Base-by-base conservation (phyloP, 805 yeast species). In the Alloascoidea africana region DNA sequence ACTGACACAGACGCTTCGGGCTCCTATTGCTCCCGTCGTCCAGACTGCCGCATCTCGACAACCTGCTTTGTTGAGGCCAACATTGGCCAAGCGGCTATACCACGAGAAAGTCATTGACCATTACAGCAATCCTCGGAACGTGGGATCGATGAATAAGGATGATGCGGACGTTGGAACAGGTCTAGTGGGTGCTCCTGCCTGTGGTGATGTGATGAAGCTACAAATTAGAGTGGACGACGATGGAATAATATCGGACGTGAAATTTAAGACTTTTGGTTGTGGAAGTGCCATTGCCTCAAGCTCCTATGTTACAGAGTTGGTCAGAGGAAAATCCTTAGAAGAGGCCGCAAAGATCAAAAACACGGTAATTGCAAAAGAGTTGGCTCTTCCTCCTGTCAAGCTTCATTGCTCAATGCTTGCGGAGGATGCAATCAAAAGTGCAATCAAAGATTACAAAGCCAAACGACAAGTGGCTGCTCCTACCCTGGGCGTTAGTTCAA, bases 361-460 rank as follows among this genome's bases (percentile, higher is more conserved):
- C 63, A 84, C 96, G 4, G 78, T 78, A 42, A 91, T 91, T 49
- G 98, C 98, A 36, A 81, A 82, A 59, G 98, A 91, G 59, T 69
- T 91, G 51, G 76, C 89, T 41, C 69, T 91, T 50, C 98, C 98
- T 15, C 98, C 98, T 1, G 97, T 91, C 40, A 91, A 91, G 59
- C 69, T 91, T 50, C 98, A 91, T 58, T 91, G 98, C 59, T 85
- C 96, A n/a, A 91, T 91, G 98, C 69, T 91, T 52, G 98, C 98
- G n/a, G 98, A 91, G 60, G 98, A 91, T 53, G 98, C 98, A 37
- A 91, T 91, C 59, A 89, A 91, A 68, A 77, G 87, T 38, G 98
- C 98, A 13, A 86, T 91, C 49, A 86, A 84, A 63, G 97, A 91
- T 60, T 91, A 89, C 68, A 77, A 73, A 60, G 60, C 85, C 37